A percentile compares a stretch with the other conserved stretches of the same genome.
phyloP scores from a whole-genome alignment of 1,139 yeast species.

The Hemisphaericaspora xylofermentans region DNA sequence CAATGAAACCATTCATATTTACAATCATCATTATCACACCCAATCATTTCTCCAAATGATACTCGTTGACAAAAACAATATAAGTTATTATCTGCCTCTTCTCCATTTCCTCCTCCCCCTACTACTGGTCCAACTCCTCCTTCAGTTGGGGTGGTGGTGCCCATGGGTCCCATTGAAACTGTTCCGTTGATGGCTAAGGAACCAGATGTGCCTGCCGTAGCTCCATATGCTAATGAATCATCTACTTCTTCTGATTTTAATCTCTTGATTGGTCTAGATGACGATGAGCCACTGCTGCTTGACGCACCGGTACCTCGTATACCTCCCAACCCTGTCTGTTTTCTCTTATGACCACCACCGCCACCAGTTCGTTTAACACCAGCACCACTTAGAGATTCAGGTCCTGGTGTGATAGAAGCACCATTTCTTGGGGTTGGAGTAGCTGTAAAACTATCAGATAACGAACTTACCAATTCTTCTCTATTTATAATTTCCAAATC shows the following conservation, averaged over 20 bases:
- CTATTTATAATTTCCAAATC: constrained; percentile 16
- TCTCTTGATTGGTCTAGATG: constrained; percentile 27
- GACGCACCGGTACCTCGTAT: constrained; percentile 16
- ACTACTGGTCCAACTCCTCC: no score
- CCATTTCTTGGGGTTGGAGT: constrained; percentile 34
- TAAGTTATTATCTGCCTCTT: constrained; percentile 61
- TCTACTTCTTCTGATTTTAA: constrained; percentile 25
- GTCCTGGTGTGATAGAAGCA: constrained; percentile 22
- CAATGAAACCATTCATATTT: constrained; percentile 87
- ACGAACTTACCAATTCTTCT: constrained; percentile 10
- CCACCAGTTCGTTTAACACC: constrained; percentile 17
- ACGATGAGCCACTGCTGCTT: constrained; percentile 2
- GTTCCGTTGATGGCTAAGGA: constrained; percentile 15
- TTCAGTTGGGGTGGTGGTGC: no score
- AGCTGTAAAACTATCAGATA: constrained; percentile 27
- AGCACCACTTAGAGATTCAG: no score
- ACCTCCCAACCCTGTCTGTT: constrained; percentile 14
- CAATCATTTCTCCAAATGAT: constrained; percentile 89
- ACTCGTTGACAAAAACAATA: constrained; percentile 86
- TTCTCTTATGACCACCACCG: constrained; percentile 25
- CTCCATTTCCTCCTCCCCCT: constrained; percentile 31
- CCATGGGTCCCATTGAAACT: constrained; percentile 16
- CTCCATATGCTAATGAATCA: constrained; percentile 11
- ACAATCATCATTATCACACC: constrained; percentile 83
- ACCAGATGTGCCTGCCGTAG: constrained; percentile 8